Base-by-base conservation (phyloP, 768 basidiomycete genomes). In the Mycena venus region DNA sequence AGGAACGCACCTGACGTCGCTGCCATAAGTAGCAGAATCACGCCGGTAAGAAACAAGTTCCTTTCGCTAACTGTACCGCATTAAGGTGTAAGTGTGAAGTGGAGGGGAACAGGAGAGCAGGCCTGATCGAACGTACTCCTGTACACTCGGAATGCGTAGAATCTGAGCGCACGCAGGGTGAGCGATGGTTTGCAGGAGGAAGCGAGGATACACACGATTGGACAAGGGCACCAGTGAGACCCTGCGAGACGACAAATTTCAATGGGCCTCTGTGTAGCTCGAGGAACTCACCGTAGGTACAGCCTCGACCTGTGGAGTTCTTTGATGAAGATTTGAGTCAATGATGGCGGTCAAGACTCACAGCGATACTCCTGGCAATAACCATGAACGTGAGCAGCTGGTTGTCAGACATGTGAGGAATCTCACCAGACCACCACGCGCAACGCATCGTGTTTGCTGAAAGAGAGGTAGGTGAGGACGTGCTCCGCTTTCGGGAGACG, bases 131-230 rank as follows among this genome's bases (percentile, higher is more conserved):
- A 81, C 86, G 74, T 62, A 88, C 88, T 77, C 56, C 81, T 84
- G 83, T 87, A 91, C 3, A 91, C 83, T 1, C 90, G 88, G 74
- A 85, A 80, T 0, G 84, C 78, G 70, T 90, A 85, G 81, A 91
- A 91, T 49, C 88, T 89, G 59, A 25, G 7, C n/a, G 15, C 7
- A 36, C 2, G 4, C 12, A 31, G 3, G 4, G 25, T 27, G 15
- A 21, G 7, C 3, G 14, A 15, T 25, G 5, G 7, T 23, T 53
- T 25, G 7, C 12, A 8, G 14, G 1, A 27, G 14, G 21, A 61
- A 10, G 25, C 6, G 15, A 31, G 15, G 1, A 4, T 21, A 42
- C 84, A 29, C 31, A 88, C 88, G 83, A 85, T 81, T 92, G 91
- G 12, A 91, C 90, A 23, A 90, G 79, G 44, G 85, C 80, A 6